Base-by-base conservation (phyloP, 2,329 filamentous ascomycete species). In the Diaporthe ilicicola region DNA sequence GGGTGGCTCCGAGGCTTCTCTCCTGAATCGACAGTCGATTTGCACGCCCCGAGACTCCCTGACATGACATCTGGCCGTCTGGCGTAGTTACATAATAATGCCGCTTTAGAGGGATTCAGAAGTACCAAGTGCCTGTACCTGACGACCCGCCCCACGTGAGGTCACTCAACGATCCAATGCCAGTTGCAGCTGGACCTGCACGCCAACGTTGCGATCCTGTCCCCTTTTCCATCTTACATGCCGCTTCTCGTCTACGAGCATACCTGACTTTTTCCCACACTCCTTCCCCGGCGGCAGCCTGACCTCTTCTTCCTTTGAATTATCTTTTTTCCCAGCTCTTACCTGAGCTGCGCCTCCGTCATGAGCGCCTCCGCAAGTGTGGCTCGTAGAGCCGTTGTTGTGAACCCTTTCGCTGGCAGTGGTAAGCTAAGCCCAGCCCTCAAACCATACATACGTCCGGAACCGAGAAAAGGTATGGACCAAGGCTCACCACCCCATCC, bases 341-440 rank as follows among this genome's bases (percentile, higher is more conserved):
- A 10, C 22, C 39, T 10, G 6, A 29, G 19, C 55, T 24, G 71
- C 69, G 71, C 65, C 69, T 68, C 37, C 61, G 66, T 50, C 74
- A 89, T 89, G 87, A 89, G 87, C 84, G 84, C 86, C 77, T 88
- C 88, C 59, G 82, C 87, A 73, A 84, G 80, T 77, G 84, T 88
- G 77, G 87, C 87, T 81, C 86, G 86, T 72, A 82, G 87, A 83
- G 87, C 86, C 72, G 82, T 85, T 73, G 80, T 85, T 76, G 82
- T 86, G 74, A 88, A 86, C 82, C 84, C 86, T 74, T 84, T 89
- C 74, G 74, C 85, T 76, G 83, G 83, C 56, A 82, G 83, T 77
- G 82, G 86, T 87, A 79, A 80, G 82, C 73, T 78, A 19, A 24
- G 46, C 74, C 70, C 51, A 24, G 46, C 74, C 70, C 51, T 50